phyloP scores from a whole-genome alignment of 148 eudicot genomes.

The Dysphania ambrosioides region DNA sequence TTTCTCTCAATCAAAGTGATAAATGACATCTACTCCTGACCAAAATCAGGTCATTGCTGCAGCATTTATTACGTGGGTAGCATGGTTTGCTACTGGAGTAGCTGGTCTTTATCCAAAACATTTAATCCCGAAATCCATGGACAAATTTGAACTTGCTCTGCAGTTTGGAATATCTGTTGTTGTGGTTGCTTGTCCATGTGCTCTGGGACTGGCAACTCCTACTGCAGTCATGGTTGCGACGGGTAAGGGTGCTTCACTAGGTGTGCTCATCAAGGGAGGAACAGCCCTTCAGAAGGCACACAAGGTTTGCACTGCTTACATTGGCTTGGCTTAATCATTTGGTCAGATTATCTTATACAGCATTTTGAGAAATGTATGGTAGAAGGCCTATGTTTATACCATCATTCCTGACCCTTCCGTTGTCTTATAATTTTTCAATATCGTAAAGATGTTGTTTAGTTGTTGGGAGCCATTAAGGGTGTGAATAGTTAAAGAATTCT shows the following conservation, averaged over 20 bases:
- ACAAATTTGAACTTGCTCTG: conserved; percentile 91
- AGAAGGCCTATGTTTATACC: background rate
- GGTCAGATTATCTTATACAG: background rate
- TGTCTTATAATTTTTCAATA: background rate
- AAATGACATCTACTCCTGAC: conserved; percentile 9
- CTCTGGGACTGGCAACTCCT: conserved; percentile 96
- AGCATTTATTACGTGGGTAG: conserved; percentile 78
- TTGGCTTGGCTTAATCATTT: conserved; percentile 9
- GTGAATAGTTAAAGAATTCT: too few species aligned
- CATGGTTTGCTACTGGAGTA: conserved; percentile 78
- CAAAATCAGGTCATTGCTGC: conserved; percentile 63
- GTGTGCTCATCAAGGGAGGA: conserved; percentile 96
- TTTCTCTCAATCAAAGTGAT: background rate
- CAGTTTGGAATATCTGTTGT: conserved; percentile 94
- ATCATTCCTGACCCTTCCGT: background rate
- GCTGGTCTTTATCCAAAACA: conserved; percentile 64
- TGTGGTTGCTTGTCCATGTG: conserved; percentile 99
- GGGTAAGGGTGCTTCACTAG: conserved; percentile 95
- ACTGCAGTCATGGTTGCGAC: conserved; percentile 99
- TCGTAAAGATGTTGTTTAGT: background rate
- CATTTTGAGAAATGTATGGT: background rate
- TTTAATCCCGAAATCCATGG: conserved; percentile 89
- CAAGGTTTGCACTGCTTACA: conserved; percentile 48
- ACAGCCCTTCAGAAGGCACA: conserved; percentile 92
- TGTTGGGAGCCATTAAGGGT: background rate